phyloP scores from a whole-genome alignment of 441 rosid species.

The Omphalea diandra region DNA sequence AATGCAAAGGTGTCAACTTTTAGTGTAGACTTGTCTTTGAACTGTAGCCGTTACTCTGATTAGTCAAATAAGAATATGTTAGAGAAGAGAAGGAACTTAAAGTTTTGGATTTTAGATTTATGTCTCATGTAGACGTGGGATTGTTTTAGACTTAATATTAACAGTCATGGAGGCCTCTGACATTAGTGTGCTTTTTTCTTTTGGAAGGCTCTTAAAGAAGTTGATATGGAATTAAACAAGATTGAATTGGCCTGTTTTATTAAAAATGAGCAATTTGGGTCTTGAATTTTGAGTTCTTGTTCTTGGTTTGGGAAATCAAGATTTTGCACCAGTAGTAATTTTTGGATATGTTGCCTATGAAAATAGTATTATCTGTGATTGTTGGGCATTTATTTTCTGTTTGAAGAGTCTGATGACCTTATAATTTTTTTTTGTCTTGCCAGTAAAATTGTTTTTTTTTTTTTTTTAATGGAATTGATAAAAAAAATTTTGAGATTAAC shows the following conservation, averaged over 20 bases:
- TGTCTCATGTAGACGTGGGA: no score
- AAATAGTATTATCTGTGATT: neutral
- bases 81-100: neutral
- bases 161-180: neutral
- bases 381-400: neutral
- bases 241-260: no score
- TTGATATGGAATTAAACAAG: no score
- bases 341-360: no score
- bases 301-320: neutral
- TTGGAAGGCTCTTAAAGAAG: neutral
- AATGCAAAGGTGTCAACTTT: neutral
- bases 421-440: neutral
- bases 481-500: neutral
- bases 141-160: neutral
- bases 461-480: conserved; percentile 6
- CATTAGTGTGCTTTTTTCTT: no score
- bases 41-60: neutral
- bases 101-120: neutral
- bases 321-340: no score
- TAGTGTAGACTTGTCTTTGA: neutral
- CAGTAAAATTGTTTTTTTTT: neutral
- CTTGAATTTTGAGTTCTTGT: neutral
- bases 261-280: neutral
- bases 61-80: neutral
- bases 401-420: neutral